These are phyloP conservation scores for Zoysia matrella DNA, from an alignment of 202 grass and related monocot species.

Conservation along the genomic window DNA sequence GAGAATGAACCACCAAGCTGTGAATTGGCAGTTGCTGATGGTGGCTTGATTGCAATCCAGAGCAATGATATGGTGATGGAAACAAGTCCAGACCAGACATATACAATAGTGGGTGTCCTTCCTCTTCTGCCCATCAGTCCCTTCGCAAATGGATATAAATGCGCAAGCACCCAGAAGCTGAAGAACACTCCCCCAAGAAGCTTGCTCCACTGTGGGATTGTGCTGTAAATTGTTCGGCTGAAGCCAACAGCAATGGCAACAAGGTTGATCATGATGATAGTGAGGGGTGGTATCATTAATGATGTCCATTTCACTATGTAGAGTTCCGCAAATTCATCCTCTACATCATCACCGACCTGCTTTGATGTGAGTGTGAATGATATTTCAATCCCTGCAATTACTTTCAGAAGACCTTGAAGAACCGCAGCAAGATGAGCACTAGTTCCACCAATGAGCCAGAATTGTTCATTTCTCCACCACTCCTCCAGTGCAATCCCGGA, in stretches of 20 bases:
- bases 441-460: conserved; percentile 97
- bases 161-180: conserved; percentile 97
- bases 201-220: conserved; percentile 96
- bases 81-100: conserved; percentile 94
- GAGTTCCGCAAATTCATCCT: conserved; percentile 87
- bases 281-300: conserved; percentile 89
- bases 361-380: conserved; percentile 98
- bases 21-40: conserved; percentile 56
- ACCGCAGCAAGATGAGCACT: conserved; percentile 94
- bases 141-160: conserved; percentile 97
- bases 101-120: conserved; percentile 93
- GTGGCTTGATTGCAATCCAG: conserved; percentile 92
- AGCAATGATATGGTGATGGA: conserved; percentile 95
- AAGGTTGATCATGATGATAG: conserved; percentile 97
- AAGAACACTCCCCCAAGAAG: conserved; percentile 97
- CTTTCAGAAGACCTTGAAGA: conserved; percentile 92
- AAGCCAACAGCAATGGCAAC: conserved; percentile 93
- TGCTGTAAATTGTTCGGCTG: conserved; percentile 90
- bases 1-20: conserved; percentile 86
- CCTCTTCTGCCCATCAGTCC: conserved; percentile 97
- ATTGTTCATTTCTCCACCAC: conserved; percentile 99
- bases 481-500: conserved; percentile 94
- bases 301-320: conserved; percentile 94
- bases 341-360: conserved; percentile 69
- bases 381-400: conserved; percentile 93